Base-by-base conservation (phyloP, 805 yeast species). In the Yarrowia bubula region DNA sequence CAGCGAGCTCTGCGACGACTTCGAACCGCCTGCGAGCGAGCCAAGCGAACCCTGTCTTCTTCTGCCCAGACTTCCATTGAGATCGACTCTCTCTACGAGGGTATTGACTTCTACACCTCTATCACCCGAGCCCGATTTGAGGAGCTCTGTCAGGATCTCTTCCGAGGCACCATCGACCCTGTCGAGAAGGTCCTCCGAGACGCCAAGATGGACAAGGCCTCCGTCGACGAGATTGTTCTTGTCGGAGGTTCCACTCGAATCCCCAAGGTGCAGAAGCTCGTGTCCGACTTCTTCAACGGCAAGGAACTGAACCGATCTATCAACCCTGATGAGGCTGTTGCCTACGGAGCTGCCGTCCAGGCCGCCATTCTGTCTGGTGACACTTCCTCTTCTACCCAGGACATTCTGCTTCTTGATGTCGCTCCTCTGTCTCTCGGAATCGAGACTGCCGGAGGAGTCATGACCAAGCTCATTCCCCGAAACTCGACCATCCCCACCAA, bases 361-460 rank as follows among this genome's bases (percentile, higher is more conserved):
- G 97, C 96, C 71, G 97, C 97, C 71, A 91, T 91, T 76, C 86
- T 91, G 75, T 86, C 96, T 67, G 97, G 97, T 82, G 97, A 91
- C 80, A 87, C 92, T 71, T 91, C 96, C 39, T 86, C 96, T 66
- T 90, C 90, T 87, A 91, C 97, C 67, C 96, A 91, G 83, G 97
- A 91, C 78, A 83, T 91, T 77, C 83, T 92, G 77, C 84, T 92
- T 75, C 86, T 93, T 77, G 98, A 92, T 85, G 98, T 92, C 78
- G 96, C 98, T 75, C 98, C 98, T 80, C 85, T 92, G 77, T 92
- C 98, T 65, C 79, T 92, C 74, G 98, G 98, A 87, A 92, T 92
- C 80, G 98, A 92, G 84, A 92, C 97, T 72, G 97, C 97, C 75
- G 98, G 98, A 84, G 98, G 98, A 86, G 92, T 92, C 80, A 92